Base-by-base conservation (phyloP, 2,329 filamentous ascomycete genomes). In the Hymenoscyphus scutula region DNA sequence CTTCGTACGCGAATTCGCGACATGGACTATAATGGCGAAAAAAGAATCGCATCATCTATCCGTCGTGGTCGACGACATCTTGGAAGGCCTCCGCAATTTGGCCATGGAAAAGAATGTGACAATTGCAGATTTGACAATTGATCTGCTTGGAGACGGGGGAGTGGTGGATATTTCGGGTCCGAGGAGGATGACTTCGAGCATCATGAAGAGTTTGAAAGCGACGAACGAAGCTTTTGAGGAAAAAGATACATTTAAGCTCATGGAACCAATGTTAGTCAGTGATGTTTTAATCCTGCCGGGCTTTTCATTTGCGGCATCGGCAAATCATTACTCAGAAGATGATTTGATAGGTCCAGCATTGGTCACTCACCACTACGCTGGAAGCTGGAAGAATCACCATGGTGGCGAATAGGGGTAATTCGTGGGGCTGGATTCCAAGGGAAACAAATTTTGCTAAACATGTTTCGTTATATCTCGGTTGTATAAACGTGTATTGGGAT, bases 1-100 rank as follows among this genome's bases (percentile, higher is more conserved):
- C 38, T 59, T 34, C 55, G 54, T 56, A n/a, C 58, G 41, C 7
- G 67, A 75, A 59, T 74, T 75, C 55, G 62, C 67, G 2, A 70
- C 62, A 53, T 74, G 72, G 72, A 72, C 68, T 17, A 69, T 74
- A n/a, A 67, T 74, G 65, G 64, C 70, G 1, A 67, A 66, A 54
- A 66, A 68, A 7, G 57, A 64, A 1, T 65, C 59, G 13, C 61
- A 65, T 6, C 69, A 72, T 32, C 64, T 73, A 63, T 41, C 65
- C 55, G 63, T 66, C n/a, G 67, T 72, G 11, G 64, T 75, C 56
- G 66, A 74, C 0, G 69, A 73, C 53, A 71, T 72, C 29, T 23
- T 74, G 2, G 48, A 64, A 5, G 60, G 37, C 2, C 25, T 74
- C 15, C 53, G 56, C 1, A 53, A 64, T 6, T 66, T 62, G 29